Conservation (phyloP, 78 protist species). For the Paulinella micropora region DNA sequence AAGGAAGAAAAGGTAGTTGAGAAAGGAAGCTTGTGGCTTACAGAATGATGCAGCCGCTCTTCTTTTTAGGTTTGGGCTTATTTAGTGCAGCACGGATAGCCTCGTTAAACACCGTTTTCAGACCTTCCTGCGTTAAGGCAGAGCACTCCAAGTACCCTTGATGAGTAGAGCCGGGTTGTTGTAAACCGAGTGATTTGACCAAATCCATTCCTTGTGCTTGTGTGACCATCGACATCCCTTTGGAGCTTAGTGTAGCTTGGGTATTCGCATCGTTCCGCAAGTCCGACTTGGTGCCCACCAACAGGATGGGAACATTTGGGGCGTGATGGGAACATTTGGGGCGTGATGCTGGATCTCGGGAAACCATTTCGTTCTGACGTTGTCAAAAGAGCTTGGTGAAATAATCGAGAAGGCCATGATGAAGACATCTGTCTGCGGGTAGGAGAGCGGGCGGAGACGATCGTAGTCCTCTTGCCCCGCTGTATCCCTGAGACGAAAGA, state of each 20-base stretch:
- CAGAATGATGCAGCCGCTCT: too few relatives aligned
- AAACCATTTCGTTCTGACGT: conserved; percentile 55
- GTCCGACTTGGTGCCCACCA: conserved; percentile 77
- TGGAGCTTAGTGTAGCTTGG: neutral
- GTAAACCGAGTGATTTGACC: conserved; percentile 54
- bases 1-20: too few relatives aligned
- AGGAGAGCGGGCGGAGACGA: conserved; percentile 71
- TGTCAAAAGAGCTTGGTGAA: conserved; percentile 56
- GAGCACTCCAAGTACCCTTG: conserved; percentile 72
- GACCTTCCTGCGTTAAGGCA: conserved; percentile 65
- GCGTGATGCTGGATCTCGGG: conserved; percentile 76
- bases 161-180: too few relatives aligned
- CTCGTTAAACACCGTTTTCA: conserved; percentile 76
- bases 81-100: conserved; percentile 43
- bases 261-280: conserved; percentile 40
- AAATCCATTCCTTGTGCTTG: conserved; percentile 53
- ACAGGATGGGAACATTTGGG: conserved; percentile 59
- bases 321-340: conserved; percentile 63
- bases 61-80: neutral
- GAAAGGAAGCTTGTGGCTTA: too few relatives aligned
- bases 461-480: conserved; percentile 89
- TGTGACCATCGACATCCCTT: neutral
- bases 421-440: conserved; percentile 75
- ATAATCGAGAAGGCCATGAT: conserved; percentile 69
- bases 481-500: too few relatives aligned